These are phyloP conservation scores for Sordariomycetes sp. DNA, from an alignment of 2,329 filamentous ascomycete genomes.

Conservation along the genomic window DNA sequence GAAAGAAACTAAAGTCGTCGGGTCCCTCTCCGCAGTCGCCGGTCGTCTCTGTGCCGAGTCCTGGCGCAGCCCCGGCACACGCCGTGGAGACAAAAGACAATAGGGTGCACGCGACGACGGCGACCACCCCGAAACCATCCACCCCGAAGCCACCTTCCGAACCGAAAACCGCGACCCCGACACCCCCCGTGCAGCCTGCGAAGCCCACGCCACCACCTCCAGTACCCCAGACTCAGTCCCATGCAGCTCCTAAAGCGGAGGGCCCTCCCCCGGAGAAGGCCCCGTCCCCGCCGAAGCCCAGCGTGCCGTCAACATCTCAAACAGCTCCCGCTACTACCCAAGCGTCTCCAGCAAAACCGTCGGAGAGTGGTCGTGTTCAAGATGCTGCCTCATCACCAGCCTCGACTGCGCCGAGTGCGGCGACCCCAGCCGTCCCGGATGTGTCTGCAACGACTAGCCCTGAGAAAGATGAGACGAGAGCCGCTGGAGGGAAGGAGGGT, in stretches of 20 bases:
- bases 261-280: not conserved
- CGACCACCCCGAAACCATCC: not conserved
- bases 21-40: not conserved
- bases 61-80: not conserved
- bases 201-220: not conserved
- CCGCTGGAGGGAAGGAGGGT: constrained; percentile 2
- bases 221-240: not conserved
- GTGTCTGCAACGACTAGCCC: constrained; percentile 66
- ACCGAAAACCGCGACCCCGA: not conserved
- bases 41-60: not conserved
- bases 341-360: not conserved
- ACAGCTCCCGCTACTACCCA: not conserved
- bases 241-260: not conserved
- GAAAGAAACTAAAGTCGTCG: constrained; percentile 1
- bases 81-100: not conserved
- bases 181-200: not conserved
- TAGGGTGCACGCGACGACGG: not conserved
- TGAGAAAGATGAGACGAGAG: constrained; percentile 43
- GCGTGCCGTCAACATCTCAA: not conserved
- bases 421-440: constrained; percentile 59
- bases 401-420: constrained; percentile 64
- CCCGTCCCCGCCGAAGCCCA: not conserved
- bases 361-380: constrained; percentile 15
- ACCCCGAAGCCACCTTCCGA: not conserved
- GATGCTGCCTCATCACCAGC: constrained; percentile 43